Percentiles rank a stretch among this genome's conserved stretches.
These are phyloP conservation scores for Mesembryanthemum crystallinum DNA, from an alignment of 148 eudicot species.

Conservation along the genomic window DNA sequence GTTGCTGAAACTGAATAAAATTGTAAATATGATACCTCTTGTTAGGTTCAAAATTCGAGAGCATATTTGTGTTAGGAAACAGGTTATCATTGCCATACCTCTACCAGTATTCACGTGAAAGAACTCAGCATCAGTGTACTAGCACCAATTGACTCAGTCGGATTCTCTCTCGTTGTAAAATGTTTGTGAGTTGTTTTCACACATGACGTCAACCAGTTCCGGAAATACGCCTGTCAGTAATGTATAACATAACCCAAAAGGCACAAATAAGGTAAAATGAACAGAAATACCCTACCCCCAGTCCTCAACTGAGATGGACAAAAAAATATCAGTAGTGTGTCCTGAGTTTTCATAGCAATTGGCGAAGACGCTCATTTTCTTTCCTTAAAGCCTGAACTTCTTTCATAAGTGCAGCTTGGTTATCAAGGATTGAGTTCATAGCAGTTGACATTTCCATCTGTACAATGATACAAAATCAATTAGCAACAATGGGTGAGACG, in stretches of 20 bases:
- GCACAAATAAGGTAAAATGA: no score
- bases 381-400: conserved; percentile 63
- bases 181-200: no score
- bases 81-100: no score
- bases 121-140: no score
- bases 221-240: background rate
- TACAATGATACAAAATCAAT: background rate
- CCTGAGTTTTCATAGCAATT: conserved; percentile 46
- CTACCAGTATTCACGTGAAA: no score
- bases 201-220: background rate
- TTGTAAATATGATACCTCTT: no score
- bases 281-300: background rate
- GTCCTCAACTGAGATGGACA: no score
- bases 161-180: no score
- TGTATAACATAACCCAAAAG: background rate
- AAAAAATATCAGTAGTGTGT: background rate
- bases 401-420: conserved; percentile 71
- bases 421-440: conserved; percentile 64
- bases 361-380: conserved; percentile 77
- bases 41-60: no score
- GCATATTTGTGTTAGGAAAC: no score
- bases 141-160: no score
- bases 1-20: no score
- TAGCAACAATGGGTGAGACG: background rate
- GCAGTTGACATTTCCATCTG: conserved; percentile 71